Percentiles rank a stretch among this genome's conserved stretches.
Evolutionary conservation across 148 eudicot genomes (phyloP).

Genomic region (Rhododendron molle): DNA sequence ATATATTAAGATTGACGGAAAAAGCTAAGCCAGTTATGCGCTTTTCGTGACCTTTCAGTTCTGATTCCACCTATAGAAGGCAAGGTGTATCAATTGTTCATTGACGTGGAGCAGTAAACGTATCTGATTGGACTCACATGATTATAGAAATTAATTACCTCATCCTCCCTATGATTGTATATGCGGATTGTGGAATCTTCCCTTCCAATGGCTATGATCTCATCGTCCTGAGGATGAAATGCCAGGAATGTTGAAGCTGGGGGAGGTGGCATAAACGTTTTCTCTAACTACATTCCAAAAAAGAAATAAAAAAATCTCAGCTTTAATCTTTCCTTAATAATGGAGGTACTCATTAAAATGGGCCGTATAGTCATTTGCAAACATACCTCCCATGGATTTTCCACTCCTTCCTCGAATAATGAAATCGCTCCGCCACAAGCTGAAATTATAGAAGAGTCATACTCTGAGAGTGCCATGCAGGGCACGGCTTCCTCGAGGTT

Average conservation of each 20-base stretch:
- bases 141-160: constrained; percentile 39
- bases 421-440: constrained; percentile 94
- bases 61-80: constrained; percentile 54
- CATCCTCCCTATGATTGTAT: constrained; percentile 81
- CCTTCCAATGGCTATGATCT: constrained; percentile 92
- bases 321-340: background rate
- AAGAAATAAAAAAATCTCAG: background rate
- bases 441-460: constrained; percentile 90
- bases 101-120: no score
- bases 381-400: no score
- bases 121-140: no score
- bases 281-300: constrained; percentile 58
- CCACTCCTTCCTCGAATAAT: no score
- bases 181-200: constrained; percentile 91
- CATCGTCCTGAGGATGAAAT: constrained; percentile 88
- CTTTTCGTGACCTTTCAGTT: constrained; percentile 72
- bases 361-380: no score
- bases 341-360: constrained; percentile 13
- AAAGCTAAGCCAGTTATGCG: constrained; percentile 81
- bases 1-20: constrained; percentile 55
- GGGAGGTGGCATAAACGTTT: constrained; percentile 86
- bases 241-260: constrained; percentile 86
- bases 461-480: constrained; percentile 89
- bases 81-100: background rate
- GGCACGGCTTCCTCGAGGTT: constrained; percentile 88